Conservation (phyloP, 106 monocot species). For the Iris macrosiphon region DNA sequence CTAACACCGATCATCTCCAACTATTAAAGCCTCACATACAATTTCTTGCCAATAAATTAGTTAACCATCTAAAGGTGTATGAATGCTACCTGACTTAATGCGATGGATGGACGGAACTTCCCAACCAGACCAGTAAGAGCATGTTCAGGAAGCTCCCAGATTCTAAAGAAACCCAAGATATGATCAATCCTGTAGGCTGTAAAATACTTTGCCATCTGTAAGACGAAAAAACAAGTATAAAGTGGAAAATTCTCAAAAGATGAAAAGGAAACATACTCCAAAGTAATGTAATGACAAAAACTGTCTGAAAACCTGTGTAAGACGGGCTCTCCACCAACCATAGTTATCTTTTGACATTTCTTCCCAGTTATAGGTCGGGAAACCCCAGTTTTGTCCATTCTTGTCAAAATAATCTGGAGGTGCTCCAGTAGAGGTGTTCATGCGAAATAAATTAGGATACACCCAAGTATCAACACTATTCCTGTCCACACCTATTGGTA, state of each 20-base stretch:
- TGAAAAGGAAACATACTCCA: background rate
- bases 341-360: slow-evolving; percentile 96
- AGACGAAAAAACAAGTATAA: background rate
- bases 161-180: slow-evolving; percentile 94
- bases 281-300: slow-evolving; percentile 2
- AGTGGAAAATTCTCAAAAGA: background rate
- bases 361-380: slow-evolving; percentile 98
- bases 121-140: slow-evolving; percentile 80
- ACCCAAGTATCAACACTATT: slow-evolving; percentile 98
- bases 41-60: background rate
- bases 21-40: background rate
- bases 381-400: slow-evolving; percentile 98
- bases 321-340: slow-evolving; percentile 89
- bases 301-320: slow-evolving; percentile 51
- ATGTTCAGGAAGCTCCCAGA: slow-evolving; percentile 96
- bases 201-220: slow-evolving; percentile 93
- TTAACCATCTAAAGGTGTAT: background rate
- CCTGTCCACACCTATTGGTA: slow-evolving; percentile 88
- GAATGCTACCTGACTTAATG: slow-evolving; percentile 69
- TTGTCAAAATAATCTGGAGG: slow-evolving; percentile 97
- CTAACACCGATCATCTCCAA: background rate
- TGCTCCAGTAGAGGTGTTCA: slow-evolving; percentile 92
- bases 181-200: slow-evolving; percentile 93
- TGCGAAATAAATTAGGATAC: slow-evolving; percentile 77
- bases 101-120: slow-evolving; percentile 80